Evolutionary conservation across 352 stramenopile species (phyloP), one percentile per base, ranked within the genome.

Genomic region (Phytophthora rubi): DNA sequence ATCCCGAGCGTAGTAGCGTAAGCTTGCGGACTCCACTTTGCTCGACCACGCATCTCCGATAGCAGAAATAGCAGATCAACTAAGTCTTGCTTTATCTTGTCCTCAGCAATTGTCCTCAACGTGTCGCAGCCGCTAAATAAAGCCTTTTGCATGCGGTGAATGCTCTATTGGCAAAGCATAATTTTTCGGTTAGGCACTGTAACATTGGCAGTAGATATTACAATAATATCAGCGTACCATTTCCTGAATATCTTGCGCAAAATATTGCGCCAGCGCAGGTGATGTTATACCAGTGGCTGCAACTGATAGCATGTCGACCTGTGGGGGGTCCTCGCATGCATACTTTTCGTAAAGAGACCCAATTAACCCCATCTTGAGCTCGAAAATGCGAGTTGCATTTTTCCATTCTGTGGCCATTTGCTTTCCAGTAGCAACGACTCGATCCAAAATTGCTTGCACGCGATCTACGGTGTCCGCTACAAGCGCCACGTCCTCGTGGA

Each of bases 231-330:
- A n/a, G 69, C 76, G 35, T 65, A 91, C 86, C 81, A 91, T 89
- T 70, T 92, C 86, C 52, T 92, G 84, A 52, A 94, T 94, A 60
- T 94, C 84, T 68, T 94, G 86, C 2, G 86, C 84, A 67, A 94
- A 94, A 51, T 90, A 94, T 57, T 94, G 86, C 1, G 83, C 81
- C 6, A 94, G 65, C 12, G 83, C 84, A 26, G 86, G 86, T 6
- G 83, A 71, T 21, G 80, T 83, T 52, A 92, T 88, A 0, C 86
- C 86, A 7, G 71, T 87, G 1, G 81, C 82, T 15, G 87, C 62
- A 5, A 84, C 69, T 1, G 81, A 80, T n/a, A 94, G 72, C 86
- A 94, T 92, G 53, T 94, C 84, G 8, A 85, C 77, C 53, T 92
- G 86, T 21, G 86, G 84, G 12, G 82, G 73, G 16, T 88, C 80